Evolutionary conservation across 768 basidiomycete genomes (phyloP).

Genomic region (Suillus cothurnatus): DNA sequence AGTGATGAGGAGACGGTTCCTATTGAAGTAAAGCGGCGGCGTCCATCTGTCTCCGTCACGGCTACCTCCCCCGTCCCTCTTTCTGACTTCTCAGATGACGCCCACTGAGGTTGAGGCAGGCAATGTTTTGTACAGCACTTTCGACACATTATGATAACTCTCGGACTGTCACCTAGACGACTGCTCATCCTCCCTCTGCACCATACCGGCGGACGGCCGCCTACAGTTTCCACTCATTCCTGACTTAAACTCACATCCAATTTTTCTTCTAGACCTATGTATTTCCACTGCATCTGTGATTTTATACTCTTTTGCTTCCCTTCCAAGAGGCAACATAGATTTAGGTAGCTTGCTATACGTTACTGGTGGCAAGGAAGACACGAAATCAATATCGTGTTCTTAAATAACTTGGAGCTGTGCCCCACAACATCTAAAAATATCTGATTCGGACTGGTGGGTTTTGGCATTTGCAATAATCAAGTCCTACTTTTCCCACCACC

Average conservation of each 20-base stretch:
- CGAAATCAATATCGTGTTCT: neutral
- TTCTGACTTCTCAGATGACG: constrained; percentile 22
- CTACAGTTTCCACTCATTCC: constrained; percentile 9
- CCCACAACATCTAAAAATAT: neutral
- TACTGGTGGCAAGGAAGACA: neutral
- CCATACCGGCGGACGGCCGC: constrained; percentile 5
- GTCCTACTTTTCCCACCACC: neutral
- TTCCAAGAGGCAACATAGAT: constrained; percentile 5
- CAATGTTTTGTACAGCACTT: neutral
- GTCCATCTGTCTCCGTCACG: constrained; percentile 33
- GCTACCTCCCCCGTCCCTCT: constrained; percentile 25
- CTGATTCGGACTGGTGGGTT: neutral
- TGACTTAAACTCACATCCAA: constrained; percentile 6
- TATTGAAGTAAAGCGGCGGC: constrained; percentile 38
- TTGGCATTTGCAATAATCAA: neutral
- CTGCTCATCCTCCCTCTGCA: constrained; percentile 1
- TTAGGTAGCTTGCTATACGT: constrained; percentile 7
- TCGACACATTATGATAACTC: constrained; percentile 10
- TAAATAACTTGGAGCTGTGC: neutral
- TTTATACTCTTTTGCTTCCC: constrained; percentile 2
- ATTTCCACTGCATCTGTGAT: constrained; percentile 11
- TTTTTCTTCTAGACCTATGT: constrained; percentile 9
- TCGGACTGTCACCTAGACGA: constrained; percentile 10
- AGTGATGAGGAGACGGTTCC: constrained; percentile 38
- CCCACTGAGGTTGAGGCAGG: neutral